These are phyloP conservation scores for Cutaneotrichosporon sp. DNA, from an alignment of 1,284 basidiomycete genomes.

Conservation along the genomic window DNA sequence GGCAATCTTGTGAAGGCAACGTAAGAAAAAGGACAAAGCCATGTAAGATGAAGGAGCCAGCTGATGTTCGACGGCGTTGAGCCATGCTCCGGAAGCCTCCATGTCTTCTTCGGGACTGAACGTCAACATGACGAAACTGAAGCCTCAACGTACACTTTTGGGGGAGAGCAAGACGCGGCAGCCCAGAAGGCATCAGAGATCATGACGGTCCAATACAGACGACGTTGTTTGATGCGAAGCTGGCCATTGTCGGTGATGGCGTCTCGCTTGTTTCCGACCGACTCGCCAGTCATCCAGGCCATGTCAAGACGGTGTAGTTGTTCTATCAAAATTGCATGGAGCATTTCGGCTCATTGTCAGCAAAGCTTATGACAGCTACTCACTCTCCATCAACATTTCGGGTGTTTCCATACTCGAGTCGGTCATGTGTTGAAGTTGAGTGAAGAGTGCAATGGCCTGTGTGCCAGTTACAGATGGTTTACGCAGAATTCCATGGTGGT, in stretches of 20 bases:
- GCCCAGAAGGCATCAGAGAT: conserved; percentile 33
- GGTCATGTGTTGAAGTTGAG: conserved; percentile 28
- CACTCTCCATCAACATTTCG: conserved; percentile 29
- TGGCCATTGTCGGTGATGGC: neutral
- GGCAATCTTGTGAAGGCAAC: conserved; percentile 20
- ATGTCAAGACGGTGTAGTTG: conserved; percentile 31
- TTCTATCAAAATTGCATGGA: conserved; percentile 28
- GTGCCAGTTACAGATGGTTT: conserved; percentile 30
- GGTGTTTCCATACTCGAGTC: conserved; percentile 15
- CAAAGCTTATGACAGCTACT: conserved; percentile 8
- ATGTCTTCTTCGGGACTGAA: conserved; percentile 27
- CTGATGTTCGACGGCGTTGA: conserved; percentile 14
- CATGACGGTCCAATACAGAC: conserved; percentile 33
- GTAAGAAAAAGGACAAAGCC: conserved; percentile 22
- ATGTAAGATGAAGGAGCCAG: conserved; percentile 21
- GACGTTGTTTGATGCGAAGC: neutral
- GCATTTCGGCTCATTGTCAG: conserved; percentile 11
- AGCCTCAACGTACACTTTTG: conserved; percentile 24
- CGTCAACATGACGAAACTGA: neutral
- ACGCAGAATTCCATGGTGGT: conserved; percentile 24
- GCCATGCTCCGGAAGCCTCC: conserved; percentile 23
- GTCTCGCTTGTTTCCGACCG: no score
- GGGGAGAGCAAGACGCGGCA: conserved; percentile 20
- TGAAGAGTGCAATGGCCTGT: conserved; percentile 30
- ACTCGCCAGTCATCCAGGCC: conserved; percentile 20